phyloP scores from a whole-genome alignment of 306 rosid genomes.

The Hippophae tibetana region DNA sequence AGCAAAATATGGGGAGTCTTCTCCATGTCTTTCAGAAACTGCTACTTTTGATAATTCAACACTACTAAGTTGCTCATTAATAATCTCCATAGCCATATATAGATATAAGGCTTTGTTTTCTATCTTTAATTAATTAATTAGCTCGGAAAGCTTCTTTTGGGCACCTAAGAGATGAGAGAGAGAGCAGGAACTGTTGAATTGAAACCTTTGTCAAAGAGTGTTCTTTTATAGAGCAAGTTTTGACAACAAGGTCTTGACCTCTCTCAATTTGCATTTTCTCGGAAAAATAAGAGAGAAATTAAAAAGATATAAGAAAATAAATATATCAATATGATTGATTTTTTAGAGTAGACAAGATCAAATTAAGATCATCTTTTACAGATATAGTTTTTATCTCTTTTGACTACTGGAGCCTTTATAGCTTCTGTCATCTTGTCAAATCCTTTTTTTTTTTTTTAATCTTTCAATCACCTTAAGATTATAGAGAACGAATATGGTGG shows the following conservation, averaged over 20 bases:
- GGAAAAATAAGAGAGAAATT: slow-evolving; percentile 6
- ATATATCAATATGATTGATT: slow-evolving; percentile 34
- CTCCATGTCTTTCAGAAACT: slow-evolving; percentile 79
- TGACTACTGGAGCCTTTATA: slow-evolving; percentile 40
- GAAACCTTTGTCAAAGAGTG: slow-evolving; percentile 15
- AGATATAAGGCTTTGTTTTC: slow-evolving; percentile 10
- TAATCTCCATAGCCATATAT: slow-evolving; percentile 43
- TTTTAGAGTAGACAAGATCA: slow-evolving; percentile 19
- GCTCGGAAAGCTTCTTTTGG: not conserved
- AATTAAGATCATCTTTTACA: slow-evolving; percentile 16
- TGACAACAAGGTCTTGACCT: not conserved
- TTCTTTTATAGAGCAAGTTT: slow-evolving; percentile 28
- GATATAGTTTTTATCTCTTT: slow-evolving; percentile 15
- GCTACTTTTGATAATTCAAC: slow-evolving; percentile 61
- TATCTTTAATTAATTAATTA: slow-evolving; percentile 9
- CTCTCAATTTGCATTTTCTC: slow-evolving; percentile 18
- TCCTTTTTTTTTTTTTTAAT: slow-evolving; percentile 7
- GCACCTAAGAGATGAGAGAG: slow-evolving; percentile 1
- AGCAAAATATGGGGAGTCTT: slow-evolving; percentile 86
- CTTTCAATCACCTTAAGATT: slow-evolving; percentile 19
- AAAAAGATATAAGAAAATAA: too few relatives aligned
- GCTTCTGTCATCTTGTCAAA: slow-evolving; percentile 25
- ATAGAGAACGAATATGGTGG: slow-evolving; percentile 6
- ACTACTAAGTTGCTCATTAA: slow-evolving; percentile 25
- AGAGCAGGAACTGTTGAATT: slow-evolving; percentile 33